Conservation (phyloP, 768 basidiomycete species). For the Termitomyces sp. region DNA sequence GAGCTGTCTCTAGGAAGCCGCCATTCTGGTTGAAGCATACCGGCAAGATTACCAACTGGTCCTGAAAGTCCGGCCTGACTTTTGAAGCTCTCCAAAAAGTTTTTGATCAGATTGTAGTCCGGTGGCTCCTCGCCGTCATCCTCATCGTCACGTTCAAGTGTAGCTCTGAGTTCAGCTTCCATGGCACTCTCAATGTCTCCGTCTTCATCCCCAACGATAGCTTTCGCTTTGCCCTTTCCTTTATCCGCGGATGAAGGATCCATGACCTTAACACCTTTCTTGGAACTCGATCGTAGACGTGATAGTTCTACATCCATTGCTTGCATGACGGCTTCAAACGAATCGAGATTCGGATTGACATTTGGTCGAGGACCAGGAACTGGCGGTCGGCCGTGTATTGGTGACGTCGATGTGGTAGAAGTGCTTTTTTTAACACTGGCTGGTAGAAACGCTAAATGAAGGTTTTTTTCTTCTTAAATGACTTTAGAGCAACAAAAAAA, state of each 20-base stretch:
- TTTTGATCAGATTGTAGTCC: slow-evolving; percentile 93
- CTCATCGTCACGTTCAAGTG: slow-evolving; percentile 46
- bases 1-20: slow-evolving; percentile 65
- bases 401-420: slow-evolving; percentile 1
- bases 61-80: slow-evolving; percentile 86
- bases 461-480: slow-evolving; percentile 3
- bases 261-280: slow-evolving; percentile 12
- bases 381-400: slow-evolving; percentile 12
- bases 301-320: slow-evolving; percentile 88
- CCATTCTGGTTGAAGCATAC: slow-evolving; percentile 75
- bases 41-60: slow-evolving; percentile 86
- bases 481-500: neutral
- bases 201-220: slow-evolving; percentile 34
- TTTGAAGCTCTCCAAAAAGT: slow-evolving; percentile 95
- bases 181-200: slow-evolving; percentile 80
- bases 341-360: slow-evolving; percentile 71
- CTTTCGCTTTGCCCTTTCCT: slow-evolving; percentile 46
- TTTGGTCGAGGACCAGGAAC: slow-evolving; percentile 33
- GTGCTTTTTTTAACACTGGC: slow-evolving; percentile 24
- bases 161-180: slow-evolving; percentile 77
- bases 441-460: slow-evolving; percentile 54
- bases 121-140: slow-evolving; percentile 44
- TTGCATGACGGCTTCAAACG: slow-evolving; percentile 94
- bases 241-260: slow-evolving; percentile 8
- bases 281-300: slow-evolving; percentile 31